These are phyloP conservation scores for Thalia dealbata DNA, from an alignment of 176 grass and related monocot species.

Conservation along the genomic window DNA sequence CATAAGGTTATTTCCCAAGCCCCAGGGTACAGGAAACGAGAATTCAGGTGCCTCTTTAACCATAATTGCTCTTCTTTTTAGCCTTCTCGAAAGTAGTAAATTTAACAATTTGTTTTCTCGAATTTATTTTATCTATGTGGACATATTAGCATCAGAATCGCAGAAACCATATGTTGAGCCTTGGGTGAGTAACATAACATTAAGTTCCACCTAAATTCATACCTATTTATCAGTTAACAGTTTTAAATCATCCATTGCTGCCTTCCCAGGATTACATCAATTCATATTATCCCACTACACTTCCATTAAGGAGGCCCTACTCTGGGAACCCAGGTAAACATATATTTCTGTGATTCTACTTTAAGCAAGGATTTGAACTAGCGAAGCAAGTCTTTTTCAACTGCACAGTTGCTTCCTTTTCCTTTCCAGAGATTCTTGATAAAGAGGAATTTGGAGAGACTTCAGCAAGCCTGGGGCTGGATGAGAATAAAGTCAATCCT, in stretches of 20 bases:
- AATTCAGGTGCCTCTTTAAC: conserved; percentile 21
- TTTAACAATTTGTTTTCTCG: conserved; percentile 15
- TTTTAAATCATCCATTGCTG: conserved; percentile 3
- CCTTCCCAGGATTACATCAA: conserved; percentile 46
- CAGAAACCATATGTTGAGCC: conserved; percentile 45
- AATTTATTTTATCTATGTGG: conserved; percentile 15
- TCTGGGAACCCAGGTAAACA: conserved; percentile 69
- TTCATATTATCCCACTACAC: conserved; percentile 52
- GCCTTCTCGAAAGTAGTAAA: neutral
- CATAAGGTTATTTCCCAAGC: conserved; percentile 30
- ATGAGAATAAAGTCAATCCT: conserved; percentile 24
- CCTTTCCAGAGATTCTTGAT: conserved; percentile 66
- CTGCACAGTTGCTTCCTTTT: neutral
- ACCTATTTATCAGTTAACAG: neutral
- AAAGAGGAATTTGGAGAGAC: conserved; percentile 58
- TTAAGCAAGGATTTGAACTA: neutral
- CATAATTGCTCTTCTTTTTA: neutral
- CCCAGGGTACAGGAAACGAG: conserved; percentile 18
- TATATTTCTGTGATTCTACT: neutral
- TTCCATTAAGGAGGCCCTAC: conserved; percentile 51
- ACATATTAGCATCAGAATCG: conserved; percentile 7
- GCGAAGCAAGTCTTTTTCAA: conserved; percentile 2
- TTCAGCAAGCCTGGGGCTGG: conserved; percentile 22
- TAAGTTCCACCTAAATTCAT: neutral
- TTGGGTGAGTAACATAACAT: conserved; percentile 37